Conservation (phyloP, 177 flowering plant genomes). For the Vitis hybrid region DNA sequence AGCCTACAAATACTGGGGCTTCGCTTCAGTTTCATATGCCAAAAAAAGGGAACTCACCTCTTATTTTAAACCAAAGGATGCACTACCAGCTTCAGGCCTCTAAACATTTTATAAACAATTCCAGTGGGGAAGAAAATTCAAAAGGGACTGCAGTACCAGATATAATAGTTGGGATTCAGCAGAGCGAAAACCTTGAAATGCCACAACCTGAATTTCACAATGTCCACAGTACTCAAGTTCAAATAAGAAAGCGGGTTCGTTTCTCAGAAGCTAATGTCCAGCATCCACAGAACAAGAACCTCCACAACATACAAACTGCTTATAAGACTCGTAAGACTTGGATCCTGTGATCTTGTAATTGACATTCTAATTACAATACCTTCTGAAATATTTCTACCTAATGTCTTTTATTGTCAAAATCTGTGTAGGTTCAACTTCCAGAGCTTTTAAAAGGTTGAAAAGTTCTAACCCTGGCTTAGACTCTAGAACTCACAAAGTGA, state of each 20-base stretch:
- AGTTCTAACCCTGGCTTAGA: conserved; percentile 16
- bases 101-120: conserved; percentile 16
- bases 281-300: conserved; percentile 20
- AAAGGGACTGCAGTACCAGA: conserved; percentile 19
- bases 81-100: conserved; percentile 32
- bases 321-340: conserved; percentile 33
- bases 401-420: not conserved
- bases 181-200: conserved; percentile 7
- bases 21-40: conserved; percentile 19
- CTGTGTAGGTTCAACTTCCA: conserved; percentile 38
- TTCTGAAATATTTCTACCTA: not conserved
- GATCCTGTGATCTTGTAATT: not conserved
- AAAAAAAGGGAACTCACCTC: conserved; percentile 28
- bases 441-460: conserved; percentile 37
- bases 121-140: conserved; percentile 18
- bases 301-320: conserved; percentile 22
- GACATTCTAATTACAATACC: not conserved
- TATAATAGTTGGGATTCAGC: conserved; percentile 8
- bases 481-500: conserved; percentile 27
- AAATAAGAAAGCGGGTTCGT: conserved; percentile 53
- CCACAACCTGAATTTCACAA: conserved; percentile 9
- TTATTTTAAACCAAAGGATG: conserved; percentile 22
- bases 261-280: conserved; percentile 46
- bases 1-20: conserved; percentile 24
- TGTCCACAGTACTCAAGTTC: conserved; percentile 18